A percentile compares a stretch with the other conserved stretches of the same genome.
Evolutionary conservation across 306 rosid genomes (phyloP).

Genomic region (Dalbergia oliveri): DNA sequence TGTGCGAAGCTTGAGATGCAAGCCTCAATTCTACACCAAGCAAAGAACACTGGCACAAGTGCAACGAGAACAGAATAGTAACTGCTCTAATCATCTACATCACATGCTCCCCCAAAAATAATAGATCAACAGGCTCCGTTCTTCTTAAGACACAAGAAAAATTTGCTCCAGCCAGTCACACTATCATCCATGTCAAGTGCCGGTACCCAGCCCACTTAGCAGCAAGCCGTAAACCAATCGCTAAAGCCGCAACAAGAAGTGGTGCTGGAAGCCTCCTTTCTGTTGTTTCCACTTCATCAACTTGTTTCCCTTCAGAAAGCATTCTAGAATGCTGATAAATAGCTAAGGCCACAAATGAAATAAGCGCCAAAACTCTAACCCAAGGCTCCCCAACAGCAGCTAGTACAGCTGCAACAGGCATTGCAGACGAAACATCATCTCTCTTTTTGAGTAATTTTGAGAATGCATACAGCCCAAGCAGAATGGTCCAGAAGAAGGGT

Average conservation of each 20-base stretch:
- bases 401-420: constrained; percentile 83
- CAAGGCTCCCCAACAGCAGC: constrained; percentile 95
- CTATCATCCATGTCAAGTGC: constrained; percentile 94
- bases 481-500: constrained; percentile 90
- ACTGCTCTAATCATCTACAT: constrained; percentile 31
- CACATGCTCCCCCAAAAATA: constrained; percentile 42
- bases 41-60: constrained; percentile 26
- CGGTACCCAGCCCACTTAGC: constrained; percentile 95
- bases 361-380: constrained; percentile 76
- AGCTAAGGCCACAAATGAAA: constrained; percentile 69
- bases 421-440: constrained; percentile 75
- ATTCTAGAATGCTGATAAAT: constrained; percentile 67
- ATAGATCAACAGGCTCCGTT: constrained; percentile 30
- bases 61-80: constrained; percentile 36
- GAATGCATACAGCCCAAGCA: constrained; percentile 69
- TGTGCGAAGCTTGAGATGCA: constrained; percentile 24
- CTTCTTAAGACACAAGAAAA: not conserved
- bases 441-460: constrained; percentile 70
- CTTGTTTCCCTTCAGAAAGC: constrained; percentile 55
- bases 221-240: constrained; percentile 81
- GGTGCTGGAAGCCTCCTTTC: constrained; percentile 73
- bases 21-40: not conserved
- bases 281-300: constrained; percentile 46
- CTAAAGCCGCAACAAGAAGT: constrained; percentile 71
- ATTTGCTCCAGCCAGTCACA: constrained; percentile 38